phyloP scores from a whole-genome alignment of 2,329 filamentous ascomycete genomes.

The Penicillium frequentans region DNA sequence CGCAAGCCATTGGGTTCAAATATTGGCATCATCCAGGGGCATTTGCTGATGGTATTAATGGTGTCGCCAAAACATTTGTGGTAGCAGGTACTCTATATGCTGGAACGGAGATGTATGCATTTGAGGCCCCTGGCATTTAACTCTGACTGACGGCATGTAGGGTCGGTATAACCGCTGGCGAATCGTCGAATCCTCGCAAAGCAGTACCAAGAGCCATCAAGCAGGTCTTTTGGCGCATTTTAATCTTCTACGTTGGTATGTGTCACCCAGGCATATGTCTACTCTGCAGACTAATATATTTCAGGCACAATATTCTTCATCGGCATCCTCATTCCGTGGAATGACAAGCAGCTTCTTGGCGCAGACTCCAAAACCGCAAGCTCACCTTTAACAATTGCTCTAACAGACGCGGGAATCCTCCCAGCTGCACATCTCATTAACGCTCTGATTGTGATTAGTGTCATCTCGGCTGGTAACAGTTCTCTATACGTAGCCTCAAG shows the following conservation, averaged over 20 bases:
- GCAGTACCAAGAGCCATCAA: constrained; percentile 48
- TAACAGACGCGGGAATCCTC: constrained; percentile 72
- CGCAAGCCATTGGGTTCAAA: constrained; percentile 33
- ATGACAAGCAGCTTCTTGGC: constrained; percentile 63
- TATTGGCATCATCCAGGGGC: constrained; percentile 39
- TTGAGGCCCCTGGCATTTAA: too few relatives aligned
- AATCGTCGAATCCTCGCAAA: constrained; percentile 43
- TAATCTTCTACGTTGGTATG: constrained; percentile 60
- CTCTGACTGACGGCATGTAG: constrained; percentile 20
- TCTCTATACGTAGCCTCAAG: constrained; percentile 76
- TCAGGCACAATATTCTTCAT: constrained; percentile 70
- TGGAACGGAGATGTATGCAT: constrained; percentile 36
- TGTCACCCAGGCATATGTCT: too few relatives aligned
- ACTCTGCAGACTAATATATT: neutral
- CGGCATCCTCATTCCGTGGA: constrained; percentile 70
- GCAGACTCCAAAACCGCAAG: constrained; percentile 63
- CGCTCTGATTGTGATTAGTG: constrained; percentile 72
- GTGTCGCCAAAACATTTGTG: constrained; percentile 37
- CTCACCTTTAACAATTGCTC: constrained; percentile 72
- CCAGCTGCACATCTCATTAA: constrained; percentile 76
- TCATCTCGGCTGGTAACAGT: constrained; percentile 70
- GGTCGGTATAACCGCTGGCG: constrained; percentile 38
- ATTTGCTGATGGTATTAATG: constrained; percentile 37
- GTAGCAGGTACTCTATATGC: constrained; percentile 36
- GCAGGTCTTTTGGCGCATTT: constrained; percentile 44